Evolutionary conservation across 495 filamentous ascomycete species (phyloP), one percentile per base, ranked within the genome.

Genomic region (Aspergillus leporis): DNA sequence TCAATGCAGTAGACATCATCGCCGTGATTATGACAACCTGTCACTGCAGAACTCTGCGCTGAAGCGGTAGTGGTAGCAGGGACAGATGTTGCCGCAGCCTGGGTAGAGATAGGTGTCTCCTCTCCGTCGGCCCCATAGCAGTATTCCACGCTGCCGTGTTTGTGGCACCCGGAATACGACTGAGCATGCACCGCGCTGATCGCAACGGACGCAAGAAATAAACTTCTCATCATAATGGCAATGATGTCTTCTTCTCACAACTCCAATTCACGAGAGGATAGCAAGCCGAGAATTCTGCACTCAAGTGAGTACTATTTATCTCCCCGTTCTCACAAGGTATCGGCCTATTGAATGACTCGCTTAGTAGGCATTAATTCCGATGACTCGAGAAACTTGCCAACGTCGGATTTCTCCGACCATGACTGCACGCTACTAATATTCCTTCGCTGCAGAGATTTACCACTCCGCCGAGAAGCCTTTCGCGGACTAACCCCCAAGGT

Each of bases 1-100:
- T 68, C 60, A 22, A 77, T 66, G 49, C 81, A 84, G 54, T 67
- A 78, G 48, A 76, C 70, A 21, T 69, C 67, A 7, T 66, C 65
- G 7, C 67, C 74, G 54, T 77, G 71, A 3, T 54, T 60, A 57
- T 79, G 75, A 48, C 78, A 81, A 8, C 61, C 71, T 5, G 79
- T 79, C 1, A 80, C 55, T 12, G 70, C 70, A 19, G 70, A 66
- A 8, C 64, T 53, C 21, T 64, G 57, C 6, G 51, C 61, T 4
- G 61, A 60, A 4, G 70, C 52, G 0, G 69, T 65, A 6, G 68
- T 43, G 4, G 55, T 49, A 34, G 56, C 41, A 23, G 54, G 3
- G 25, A 51, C 30, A 7, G 53, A 43, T 34, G 58, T 59, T 1
- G 45, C 46, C 28, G 36, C 38, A 28, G 58, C 25, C 12, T 60